Evolutionary conservation across 495 filamentous ascomycete genomes (phyloP).

Genomic region (Aspergillus indologenus): DNA sequence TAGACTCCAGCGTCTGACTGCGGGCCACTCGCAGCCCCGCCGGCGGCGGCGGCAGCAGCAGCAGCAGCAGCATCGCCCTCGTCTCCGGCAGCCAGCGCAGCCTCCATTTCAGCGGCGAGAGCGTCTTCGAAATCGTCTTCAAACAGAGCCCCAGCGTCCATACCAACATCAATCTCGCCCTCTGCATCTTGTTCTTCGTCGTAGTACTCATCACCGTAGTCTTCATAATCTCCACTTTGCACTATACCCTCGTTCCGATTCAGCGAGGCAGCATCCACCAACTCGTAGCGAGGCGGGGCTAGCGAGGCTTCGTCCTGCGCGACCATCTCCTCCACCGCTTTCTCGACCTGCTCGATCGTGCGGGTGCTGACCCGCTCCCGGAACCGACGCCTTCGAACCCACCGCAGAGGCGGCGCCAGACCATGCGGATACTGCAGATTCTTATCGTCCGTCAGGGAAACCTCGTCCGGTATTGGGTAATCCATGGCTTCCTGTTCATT

Average conservation of each 20-base stretch:
- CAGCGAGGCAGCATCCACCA: slow-evolving; percentile 60
- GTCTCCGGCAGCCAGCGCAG: slow-evolving; percentile 48
- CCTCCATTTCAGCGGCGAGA: slow-evolving; percentile 53
- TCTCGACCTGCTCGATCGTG: slow-evolving; percentile 85
- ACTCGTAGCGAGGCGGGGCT: slow-evolving; percentile 55
- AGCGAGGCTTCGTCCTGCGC: slow-evolving; percentile 59
- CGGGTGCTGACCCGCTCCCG: slow-evolving; percentile 70
- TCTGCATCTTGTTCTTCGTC: slow-evolving; percentile 57
- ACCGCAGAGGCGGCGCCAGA: slow-evolving; percentile 86
- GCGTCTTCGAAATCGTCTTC: slow-evolving; percentile 64
- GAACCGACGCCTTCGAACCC: slow-evolving; percentile 81
- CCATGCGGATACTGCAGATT: slow-evolving; percentile 85
- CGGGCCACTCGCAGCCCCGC: slow-evolving; percentile 14
- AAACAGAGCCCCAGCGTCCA: slow-evolving; percentile 42
- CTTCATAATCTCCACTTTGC: slow-evolving; percentile 43
- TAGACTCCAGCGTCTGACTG: slow-evolving; percentile 22
- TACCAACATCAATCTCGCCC: slow-evolving; percentile 46
- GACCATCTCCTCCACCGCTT: slow-evolving; percentile 73
- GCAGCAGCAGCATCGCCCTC: slow-evolving; percentile 40
- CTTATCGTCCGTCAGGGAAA: slow-evolving; percentile 56
- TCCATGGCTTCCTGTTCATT: slow-evolving; percentile 72
- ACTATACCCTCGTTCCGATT: slow-evolving; percentile 48
- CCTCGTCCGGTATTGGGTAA: slow-evolving; percentile 59
- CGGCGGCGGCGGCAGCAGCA: no score
- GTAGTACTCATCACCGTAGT: slow-evolving; percentile 47